Percentiles rank a stretch among this genome's conserved stretches.
Conservation (phyloP, 371 early-diverging fungal genomes). For the Aphelidium insulamus region DNA sequence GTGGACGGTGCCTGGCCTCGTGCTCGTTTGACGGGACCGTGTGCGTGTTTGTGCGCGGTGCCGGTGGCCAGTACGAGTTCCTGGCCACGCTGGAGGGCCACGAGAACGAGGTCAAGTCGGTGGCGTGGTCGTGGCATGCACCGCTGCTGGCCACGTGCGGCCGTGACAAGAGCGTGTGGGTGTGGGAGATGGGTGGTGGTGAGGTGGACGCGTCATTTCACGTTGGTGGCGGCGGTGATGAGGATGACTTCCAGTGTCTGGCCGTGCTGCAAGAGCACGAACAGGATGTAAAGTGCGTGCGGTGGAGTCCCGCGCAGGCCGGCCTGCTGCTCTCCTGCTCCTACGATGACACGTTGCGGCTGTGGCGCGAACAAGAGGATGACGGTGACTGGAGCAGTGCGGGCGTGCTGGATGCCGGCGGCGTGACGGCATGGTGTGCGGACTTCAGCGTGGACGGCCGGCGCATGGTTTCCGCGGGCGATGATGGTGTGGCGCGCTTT, state of each 20-base stretch:
- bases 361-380: slow-evolving; percentile 62
- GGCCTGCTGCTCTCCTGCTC: slow-evolving; percentile 61
- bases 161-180: slow-evolving; percentile 91
- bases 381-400: slow-evolving; percentile 87
- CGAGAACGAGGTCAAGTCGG: slow-evolving; percentile 90
- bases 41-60: slow-evolving; percentile 56
- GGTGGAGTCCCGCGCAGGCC: slow-evolving; percentile 66
- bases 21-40: slow-evolving; percentile 84
- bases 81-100: slow-evolving; percentile 90
- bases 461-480: too few relatives aligned
- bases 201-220: neutral
- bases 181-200: slow-evolving; percentile 49
- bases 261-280: slow-evolving; percentile 85
- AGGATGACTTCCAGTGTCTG: slow-evolving; percentile 83
- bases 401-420: slow-evolving; percentile 59
- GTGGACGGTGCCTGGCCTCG: slow-evolving; percentile 49
- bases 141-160: slow-evolving; percentile 74
- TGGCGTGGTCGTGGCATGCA: slow-evolving; percentile 64
- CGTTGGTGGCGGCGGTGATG: slow-evolving; percentile 16
- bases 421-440: slow-evolving; percentile 78
- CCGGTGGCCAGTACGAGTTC: slow-evolving; percentile 47
- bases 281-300: slow-evolving; percentile 86
- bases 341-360: slow-evolving; percentile 84
- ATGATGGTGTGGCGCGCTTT: too few relatives aligned
- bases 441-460: slow-evolving; percentile 67